Conservation (phyloP, 192 early-diverging fungal genomes). For the Tieghemiomyces parasiticus region DNA sequence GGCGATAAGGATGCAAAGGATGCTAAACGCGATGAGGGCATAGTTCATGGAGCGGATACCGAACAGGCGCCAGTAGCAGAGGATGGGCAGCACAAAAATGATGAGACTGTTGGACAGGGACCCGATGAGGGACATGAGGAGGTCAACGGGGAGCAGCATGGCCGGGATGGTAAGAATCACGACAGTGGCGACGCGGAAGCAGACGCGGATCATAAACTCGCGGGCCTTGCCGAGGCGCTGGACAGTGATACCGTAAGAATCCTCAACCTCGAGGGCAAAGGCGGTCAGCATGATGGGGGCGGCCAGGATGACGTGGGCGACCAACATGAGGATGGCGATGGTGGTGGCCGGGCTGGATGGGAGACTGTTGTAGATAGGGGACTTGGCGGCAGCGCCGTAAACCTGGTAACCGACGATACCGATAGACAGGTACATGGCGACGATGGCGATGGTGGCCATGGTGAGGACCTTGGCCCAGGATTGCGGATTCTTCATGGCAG, state of each 20-base stretch:
- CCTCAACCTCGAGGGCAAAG: constrained; percentile 47
- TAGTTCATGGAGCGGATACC: constrained; percentile 29
- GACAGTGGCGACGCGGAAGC: constrained; percentile 41
- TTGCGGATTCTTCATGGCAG: constrained; percentile 51
- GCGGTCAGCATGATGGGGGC: constrained; percentile 60
- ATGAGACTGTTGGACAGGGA: constrained; percentile 51
- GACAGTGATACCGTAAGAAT: constrained; percentile 29
- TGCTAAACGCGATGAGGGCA: constrained; percentile 30
- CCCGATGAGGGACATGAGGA: constrained; percentile 47
- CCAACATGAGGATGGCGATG: constrained; percentile 54
- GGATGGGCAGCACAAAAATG: constrained; percentile 54
- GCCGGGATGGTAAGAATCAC: constrained; percentile 56
- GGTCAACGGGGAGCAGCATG: constrained; percentile 15
- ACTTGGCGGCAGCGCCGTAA: constrained; percentile 42
- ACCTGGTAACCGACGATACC: constrained; percentile 53
- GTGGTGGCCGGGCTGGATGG: constrained; percentile 38
- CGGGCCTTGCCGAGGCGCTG: constrained; percentile 21
- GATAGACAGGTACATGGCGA: constrained; percentile 46
- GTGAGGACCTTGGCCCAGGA: constrained; percentile 46
- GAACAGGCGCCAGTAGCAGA: constrained; percentile 54
- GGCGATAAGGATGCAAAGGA: constrained; percentile 34
- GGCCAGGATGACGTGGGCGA: constrained; percentile 60
- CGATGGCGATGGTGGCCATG: constrained; percentile 37
- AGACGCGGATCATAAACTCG: constrained; percentile 33
- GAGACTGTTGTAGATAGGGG: constrained; percentile 51